phyloP scores from a whole-genome alignment of 257 asterid genomes.

The Nicotiana otophora region DNA sequence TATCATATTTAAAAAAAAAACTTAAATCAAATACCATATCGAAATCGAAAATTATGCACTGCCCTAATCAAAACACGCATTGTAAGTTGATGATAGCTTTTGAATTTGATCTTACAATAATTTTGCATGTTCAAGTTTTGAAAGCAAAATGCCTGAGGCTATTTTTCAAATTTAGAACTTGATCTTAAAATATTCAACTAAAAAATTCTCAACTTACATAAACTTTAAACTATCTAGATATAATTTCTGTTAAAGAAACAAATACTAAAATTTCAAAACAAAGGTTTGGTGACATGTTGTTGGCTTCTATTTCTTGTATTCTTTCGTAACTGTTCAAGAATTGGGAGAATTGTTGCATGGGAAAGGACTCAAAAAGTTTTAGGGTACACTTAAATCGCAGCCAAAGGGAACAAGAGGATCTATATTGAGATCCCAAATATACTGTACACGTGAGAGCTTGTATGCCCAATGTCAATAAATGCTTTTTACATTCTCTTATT shows the following conservation, averaged over 20 bases:
- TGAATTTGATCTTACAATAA: no score
- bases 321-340: not conserved
- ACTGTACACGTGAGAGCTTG: conserved; percentile 1
- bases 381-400: not conserved
- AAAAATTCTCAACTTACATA: no score
- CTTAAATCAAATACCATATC: no score
- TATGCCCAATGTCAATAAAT: conserved; percentile 2
- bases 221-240: no score
- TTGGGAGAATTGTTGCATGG: not conserved
- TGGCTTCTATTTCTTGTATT: not conserved
- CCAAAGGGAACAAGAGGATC: not conserved
- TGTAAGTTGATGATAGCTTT: no score
- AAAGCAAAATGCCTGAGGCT: not conserved
- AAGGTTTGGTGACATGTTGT: not conserved
- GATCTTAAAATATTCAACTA: not conserved
- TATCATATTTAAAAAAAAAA: no score
- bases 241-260: no score
- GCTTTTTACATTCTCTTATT: not conserved
- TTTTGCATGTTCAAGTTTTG: no score
- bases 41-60: no score
- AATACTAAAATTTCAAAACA: no score
- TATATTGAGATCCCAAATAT: not conserved
- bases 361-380: not conserved
- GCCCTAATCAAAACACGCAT: no score
- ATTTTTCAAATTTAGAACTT: not conserved